Evolutionary conservation across 1,284 basidiomycete genomes (phyloP).

Genomic region (Phenoliferia sp.): DNA sequence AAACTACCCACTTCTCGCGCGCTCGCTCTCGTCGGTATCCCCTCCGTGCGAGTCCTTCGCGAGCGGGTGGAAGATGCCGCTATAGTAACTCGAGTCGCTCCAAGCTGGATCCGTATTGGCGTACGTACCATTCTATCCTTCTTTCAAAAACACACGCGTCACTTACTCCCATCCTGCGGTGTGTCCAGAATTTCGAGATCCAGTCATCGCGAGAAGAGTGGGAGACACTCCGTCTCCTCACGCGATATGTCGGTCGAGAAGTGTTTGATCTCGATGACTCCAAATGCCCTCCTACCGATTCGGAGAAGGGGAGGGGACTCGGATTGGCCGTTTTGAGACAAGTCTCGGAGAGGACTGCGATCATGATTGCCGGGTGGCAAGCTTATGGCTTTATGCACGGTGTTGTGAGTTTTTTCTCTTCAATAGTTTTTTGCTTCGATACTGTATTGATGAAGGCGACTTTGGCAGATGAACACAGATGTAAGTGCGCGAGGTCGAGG

Average conservation of each 20-base stretch:
- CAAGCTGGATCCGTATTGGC: conserved; percentile 88
- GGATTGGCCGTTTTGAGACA: conserved; percentile 63
- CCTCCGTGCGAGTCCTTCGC: conserved; percentile 67
- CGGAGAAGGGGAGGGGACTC: conserved; percentile 30
- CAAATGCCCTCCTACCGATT: background rate
- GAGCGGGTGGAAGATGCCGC: conserved; percentile 76
- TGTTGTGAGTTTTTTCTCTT: conserved; percentile 25
- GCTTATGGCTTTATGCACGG: conserved; percentile 38
- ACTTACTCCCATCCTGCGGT: background rate
- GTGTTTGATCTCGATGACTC: conserved; percentile 46
- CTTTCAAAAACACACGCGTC: background rate
- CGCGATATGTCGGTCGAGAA: conserved; percentile 56
- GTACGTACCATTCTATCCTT: conserved; percentile 7
- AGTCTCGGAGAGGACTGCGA: conserved; percentile 72
- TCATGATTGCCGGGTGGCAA: conserved; percentile 92
- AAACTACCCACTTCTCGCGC: conserved; percentile 84
- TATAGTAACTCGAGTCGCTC: conserved; percentile 75
- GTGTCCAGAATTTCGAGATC: conserved; percentile 32
- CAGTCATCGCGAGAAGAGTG: conserved; percentile 58
- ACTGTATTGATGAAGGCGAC: too few species aligned
- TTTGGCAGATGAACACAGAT: background rate
- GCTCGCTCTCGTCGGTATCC: conserved; percentile 72
- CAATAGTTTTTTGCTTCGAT: conserved; percentile 15
- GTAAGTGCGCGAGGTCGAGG: background rate
- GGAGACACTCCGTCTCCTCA: conserved; percentile 64